A percentile compares a stretch with the other conserved stretches of the same genome.
phyloP scores from a whole-genome alignment of 2,329 filamentous ascomycete genomes.

The Microdochium nivale region DNA sequence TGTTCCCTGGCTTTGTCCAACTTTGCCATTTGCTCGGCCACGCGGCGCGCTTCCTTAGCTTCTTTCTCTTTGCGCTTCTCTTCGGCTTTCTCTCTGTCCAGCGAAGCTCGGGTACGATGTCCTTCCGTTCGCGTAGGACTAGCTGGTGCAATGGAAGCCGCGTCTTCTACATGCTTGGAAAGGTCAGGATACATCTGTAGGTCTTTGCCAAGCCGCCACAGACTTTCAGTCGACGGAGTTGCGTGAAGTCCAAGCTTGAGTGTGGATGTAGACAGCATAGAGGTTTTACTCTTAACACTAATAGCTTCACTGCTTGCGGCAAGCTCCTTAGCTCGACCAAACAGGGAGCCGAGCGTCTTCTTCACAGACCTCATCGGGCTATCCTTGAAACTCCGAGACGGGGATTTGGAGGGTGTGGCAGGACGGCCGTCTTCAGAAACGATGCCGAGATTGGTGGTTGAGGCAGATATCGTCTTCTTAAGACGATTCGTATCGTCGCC shows the following conservation, averaged over 20 bases:
- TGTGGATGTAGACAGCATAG: conserved; percentile 45
- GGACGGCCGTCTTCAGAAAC: conserved; percentile 33
- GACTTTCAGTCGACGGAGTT: conserved; percentile 39
- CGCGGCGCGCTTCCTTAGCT: conserved; percentile 50
- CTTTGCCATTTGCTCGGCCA: conserved; percentile 52
- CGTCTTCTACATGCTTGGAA: conserved; percentile 25
- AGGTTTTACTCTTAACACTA: conserved; percentile 53
- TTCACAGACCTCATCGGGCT: conserved; percentile 88
- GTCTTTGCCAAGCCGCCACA: conserved; percentile 21
- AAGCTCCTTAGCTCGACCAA: conserved; percentile 79
- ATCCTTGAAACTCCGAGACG: conserved; percentile 50
- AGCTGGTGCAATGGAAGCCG: conserved; percentile 17
- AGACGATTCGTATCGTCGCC: conserved; percentile 24
- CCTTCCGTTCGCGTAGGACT: conserved; percentile 35
- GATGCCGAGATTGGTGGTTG: conserved; percentile 43
- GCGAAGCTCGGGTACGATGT: conserved; percentile 47
- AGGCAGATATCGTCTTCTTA: conserved; percentile 54
- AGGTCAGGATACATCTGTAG: conserved; percentile 37
- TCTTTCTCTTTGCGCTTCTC: conserved; percentile 56
- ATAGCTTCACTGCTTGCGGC: conserved; percentile 67
- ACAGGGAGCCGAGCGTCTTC: conserved; percentile 81
- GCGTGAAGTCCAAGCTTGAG: conserved; percentile 34
- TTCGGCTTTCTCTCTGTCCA: conserved; percentile 49
- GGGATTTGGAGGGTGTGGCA: conserved; percentile 46
- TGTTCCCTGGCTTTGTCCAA: conserved; percentile 61